Percentiles rank a stretch among this genome's conserved stretches.
phyloP scores from a whole-genome alignment of 2,329 filamentous ascomycete genomes.

The Emergomyces orientalis region DNA sequence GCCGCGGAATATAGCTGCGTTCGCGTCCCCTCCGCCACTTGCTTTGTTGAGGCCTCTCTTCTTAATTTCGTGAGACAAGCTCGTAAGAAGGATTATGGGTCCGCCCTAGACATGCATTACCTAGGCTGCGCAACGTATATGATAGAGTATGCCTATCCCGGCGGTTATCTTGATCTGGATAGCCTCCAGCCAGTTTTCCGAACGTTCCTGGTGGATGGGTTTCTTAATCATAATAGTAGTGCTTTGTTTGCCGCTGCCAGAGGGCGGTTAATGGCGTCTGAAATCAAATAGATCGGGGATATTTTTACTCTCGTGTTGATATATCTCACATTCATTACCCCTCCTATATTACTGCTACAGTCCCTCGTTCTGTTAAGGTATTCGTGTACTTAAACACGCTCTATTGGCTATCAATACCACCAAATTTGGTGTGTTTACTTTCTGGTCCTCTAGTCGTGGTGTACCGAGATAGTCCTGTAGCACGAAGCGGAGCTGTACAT shows the following conservation, averaged over 20 bases:
- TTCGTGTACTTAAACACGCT: background rate
- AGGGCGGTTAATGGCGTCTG: constrained; percentile 9
- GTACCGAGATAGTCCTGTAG: too few relatives aligned
- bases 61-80: constrained; percentile 8
- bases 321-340: background rate
- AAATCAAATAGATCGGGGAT: background rate
- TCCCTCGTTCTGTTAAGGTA: background rate
- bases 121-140: constrained; percentile 12
- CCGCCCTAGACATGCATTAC: constrained; percentile 6
- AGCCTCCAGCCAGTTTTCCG: background rate
- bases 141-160: constrained; percentile 10
- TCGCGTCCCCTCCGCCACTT: constrained; percentile 11
- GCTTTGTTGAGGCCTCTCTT: constrained; percentile 12
- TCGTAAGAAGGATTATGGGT: constrained; percentile 3
- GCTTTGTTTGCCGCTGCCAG: constrained; percentile 10
- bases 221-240: constrained; percentile 7
- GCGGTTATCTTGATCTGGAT: constrained; percentile 9
- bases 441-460: too few relatives aligned
- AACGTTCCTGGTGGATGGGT: constrained; percentile 9
- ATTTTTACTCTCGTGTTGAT: background rate
- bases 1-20: constrained; percentile 7
- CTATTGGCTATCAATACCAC: background rate
- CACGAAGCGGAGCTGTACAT: too few relatives aligned
- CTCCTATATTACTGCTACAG: background rate
- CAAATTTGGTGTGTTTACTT: too few relatives aligned